Evolutionary conservation across 768 basidiomycete species (phyloP), one percentile per base, ranked within the genome.

Genomic region (Macrolepiota dolichaula): DNA sequence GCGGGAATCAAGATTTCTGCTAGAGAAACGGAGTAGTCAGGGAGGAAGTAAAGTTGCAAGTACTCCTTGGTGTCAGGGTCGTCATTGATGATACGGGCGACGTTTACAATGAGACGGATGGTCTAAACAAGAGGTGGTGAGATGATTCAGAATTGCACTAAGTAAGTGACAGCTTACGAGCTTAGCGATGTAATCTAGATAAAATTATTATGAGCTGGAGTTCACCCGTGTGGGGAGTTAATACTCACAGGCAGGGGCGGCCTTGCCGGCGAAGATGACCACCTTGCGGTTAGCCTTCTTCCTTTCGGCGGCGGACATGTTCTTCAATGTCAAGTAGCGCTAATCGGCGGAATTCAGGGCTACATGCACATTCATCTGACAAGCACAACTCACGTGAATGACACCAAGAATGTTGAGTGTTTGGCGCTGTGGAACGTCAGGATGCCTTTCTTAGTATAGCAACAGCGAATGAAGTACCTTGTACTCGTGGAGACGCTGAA

Each of bases 191-290:
- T 91, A 94, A 71, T 96, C 91, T 91, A 50, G 10, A 40, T 44
- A 15, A 47, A 17, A 11, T 17, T 6, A 19, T 59, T 52, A 42
- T 72, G 57, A 62, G 36, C 25, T 37, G 44, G 25, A 53, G 11
- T 55, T 29, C 17, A 19, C 42, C 22, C 6, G 19, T n/a, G 19
- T 12, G 13, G n/a, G 42, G 27, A 37, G 32, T 32, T 7, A 19
- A 17, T 6, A 77, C 87, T 69, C 70, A 90, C 89, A 94, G 61
- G 87, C 96, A 40, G 96, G 96, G 0, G 96, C 96, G 56, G 96
- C 95, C 73, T 98, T 98, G 64, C 97, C 96, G 35, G 94, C 96
- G 65, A 99, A 98, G 80, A 99, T 91, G n/a, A 94, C 89, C 19
- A 94, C 94, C 55, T 87, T 84, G n/a, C 86, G 90, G 66, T 84